Evolutionary conservation across 352 stramenopile species (phyloP), one percentile per base, ranked within the genome.

Genomic region (Pythium monospermum): DNA sequence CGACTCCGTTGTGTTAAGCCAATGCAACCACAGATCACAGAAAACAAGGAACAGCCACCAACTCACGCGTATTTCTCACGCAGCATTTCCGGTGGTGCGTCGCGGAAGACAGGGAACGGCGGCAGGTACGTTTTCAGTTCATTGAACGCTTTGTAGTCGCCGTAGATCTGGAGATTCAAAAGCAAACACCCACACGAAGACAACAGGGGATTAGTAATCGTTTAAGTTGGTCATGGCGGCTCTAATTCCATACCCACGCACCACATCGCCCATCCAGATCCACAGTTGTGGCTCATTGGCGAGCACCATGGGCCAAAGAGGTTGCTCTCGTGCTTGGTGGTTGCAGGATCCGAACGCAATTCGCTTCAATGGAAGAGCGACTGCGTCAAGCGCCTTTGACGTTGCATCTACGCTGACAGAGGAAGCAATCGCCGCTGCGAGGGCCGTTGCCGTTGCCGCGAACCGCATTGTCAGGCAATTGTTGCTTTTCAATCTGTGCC

Each of bases 301-400:
- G 7, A 38, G 44, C 27, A 74, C 60, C 5, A 27, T 10, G 0
- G 57, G 36, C 66, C 66, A 74, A 26, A 74, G 53, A 26, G 59
- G 59, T 42, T 74, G 66, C n/a, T 54, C 13, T 16, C 27, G 21
- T 12, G 54, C 31, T 39, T 71, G 66, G 33, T 71, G 45, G 27
- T 71, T 74, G 48, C 58, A 70, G 6, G 61, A 70, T 21, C 66
- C 66, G 52, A 74, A 74, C 13, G 58, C 59, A 23, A 74, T 35
- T 4, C 59, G 61, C 26, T 55, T 18, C n/a, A 73, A 42, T 4
- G 50, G 52, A 21, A 57, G 23, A 18, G 13, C 16, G 5, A 60
- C 22, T 0, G 22, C 30, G 6, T 53, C 21, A 11, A 60, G 4
- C 4, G 41, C 22, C n/a, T 13, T 23, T n/a, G 7, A 15, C 5